phyloP scores from a whole-genome alignment of 1,284 basidiomycete genomes.

The Fomes fomentarius region DNA sequence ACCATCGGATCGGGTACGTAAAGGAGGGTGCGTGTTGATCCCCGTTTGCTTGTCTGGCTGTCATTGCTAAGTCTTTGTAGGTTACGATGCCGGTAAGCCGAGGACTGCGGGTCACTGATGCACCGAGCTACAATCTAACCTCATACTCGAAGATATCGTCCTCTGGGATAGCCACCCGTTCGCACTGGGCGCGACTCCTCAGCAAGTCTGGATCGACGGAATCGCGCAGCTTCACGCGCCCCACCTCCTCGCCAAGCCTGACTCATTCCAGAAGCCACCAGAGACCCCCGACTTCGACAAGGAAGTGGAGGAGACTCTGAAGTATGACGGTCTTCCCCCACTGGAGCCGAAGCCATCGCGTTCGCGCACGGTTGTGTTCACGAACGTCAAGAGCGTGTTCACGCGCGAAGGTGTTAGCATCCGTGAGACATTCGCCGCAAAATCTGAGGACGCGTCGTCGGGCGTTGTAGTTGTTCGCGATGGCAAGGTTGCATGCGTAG shows the following conservation, averaged over 20 bases:
- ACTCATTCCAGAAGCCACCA: conserved; percentile 50
- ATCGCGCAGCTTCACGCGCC: conserved; percentile 60
- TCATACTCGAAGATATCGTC: conserved; percentile 49
- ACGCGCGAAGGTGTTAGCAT: conserved; percentile 25
- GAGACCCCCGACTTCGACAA: conserved; percentile 61
- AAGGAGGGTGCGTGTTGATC: conserved; percentile 51
- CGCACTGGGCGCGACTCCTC: conserved; percentile 70
- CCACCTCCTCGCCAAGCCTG: conserved; percentile 47
- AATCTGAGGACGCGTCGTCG: not conserved
- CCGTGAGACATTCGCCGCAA: conserved; percentile 24
- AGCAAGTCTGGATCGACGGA: conserved; percentile 75
- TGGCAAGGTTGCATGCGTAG: conserved; percentile 27
- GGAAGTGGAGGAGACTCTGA: conserved; percentile 55
- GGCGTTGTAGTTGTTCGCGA: conserved; percentile 41
- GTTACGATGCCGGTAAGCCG: conserved; percentile 53
- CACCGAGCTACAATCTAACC: too few species aligned
- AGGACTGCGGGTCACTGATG: too few species aligned
- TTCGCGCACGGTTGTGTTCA: conserved; percentile 54
- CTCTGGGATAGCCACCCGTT: conserved; percentile 82
- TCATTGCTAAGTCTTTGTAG: conserved; percentile 25
- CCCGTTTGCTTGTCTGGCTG: not conserved
- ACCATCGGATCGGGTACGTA: conserved; percentile 82
- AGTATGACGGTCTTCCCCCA: conserved; percentile 71
- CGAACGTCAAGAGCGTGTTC: conserved; percentile 56
- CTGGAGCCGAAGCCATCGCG: conserved; percentile 43